Evolutionary conservation across 2,329 filamentous ascomycete genomes (phyloP).

Genomic region (Diaporthe eres): DNA sequence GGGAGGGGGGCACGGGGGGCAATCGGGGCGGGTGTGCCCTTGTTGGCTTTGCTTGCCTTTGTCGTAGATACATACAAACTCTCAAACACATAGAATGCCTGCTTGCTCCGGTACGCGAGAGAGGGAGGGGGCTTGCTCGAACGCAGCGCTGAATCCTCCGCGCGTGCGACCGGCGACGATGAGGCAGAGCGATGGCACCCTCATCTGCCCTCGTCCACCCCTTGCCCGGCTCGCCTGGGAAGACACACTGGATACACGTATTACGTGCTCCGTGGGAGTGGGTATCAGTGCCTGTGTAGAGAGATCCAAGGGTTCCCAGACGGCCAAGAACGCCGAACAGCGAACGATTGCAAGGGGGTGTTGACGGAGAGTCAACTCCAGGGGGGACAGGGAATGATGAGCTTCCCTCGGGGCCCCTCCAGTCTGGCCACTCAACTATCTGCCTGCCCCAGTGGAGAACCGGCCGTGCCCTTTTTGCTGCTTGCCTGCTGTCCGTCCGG

Average conservation of each 20-base stretch:
- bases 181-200: conserved; percentile 9
- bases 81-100: conserved; percentile 1
- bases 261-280: conserved; percentile 8
- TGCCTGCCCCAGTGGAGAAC: conserved; percentile 1
- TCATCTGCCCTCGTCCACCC: conserved; percentile 4
- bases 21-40: neutral
- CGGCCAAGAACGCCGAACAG: conserved; percentile 26
- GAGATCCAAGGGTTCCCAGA: neutral
- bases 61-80: neutral
- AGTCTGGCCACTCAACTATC: conserved; percentile 1
- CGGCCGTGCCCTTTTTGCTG: neutral
- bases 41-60: neutral
- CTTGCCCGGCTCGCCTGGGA: neutral
- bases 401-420: conserved; percentile 1
- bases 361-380: neutral
- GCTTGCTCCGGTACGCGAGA: neutral
- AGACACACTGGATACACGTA: conserved; percentile 10
- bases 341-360: neutral
- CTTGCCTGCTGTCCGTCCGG: neutral
- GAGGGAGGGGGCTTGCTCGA: too few species aligned
- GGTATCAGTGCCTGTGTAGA: neutral
- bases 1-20: neutral
- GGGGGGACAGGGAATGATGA: neutral
- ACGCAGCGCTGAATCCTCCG: conserved; percentile 21
- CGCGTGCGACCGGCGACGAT: neutral